Percentiles rank a stretch among this genome's conserved stretches.
Evolutionary conservation across 371 early-diverging fungal genomes (phyloP).

Genomic region (Mucor indicus): DNA sequence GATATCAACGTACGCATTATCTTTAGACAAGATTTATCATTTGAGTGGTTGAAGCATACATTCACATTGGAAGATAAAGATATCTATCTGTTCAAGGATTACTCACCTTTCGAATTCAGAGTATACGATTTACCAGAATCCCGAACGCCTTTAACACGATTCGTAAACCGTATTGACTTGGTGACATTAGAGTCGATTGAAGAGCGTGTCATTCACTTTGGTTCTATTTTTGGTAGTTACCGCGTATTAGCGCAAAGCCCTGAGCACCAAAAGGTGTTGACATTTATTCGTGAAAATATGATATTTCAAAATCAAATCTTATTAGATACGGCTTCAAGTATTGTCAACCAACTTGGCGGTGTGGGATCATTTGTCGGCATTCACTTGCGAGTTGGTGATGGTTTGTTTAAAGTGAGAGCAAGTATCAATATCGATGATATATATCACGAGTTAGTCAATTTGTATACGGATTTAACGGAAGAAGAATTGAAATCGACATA

Average conservation of each 20-base stretch:
- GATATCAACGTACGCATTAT: constrained; percentile 26
- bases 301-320: constrained; percentile 49
- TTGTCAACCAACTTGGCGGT: constrained; percentile 47
- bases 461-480: constrained; percentile 35
- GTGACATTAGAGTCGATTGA: constrained; percentile 39
- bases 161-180: constrained; percentile 40
- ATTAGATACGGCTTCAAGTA: constrained; percentile 29
- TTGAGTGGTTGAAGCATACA: constrained; percentile 36
- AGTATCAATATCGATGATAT: constrained; percentile 46
- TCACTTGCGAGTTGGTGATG: constrained; percentile 57
- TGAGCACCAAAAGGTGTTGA: constrained; percentile 33
- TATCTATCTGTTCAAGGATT: constrained; percentile 48
- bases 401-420: constrained; percentile 42
- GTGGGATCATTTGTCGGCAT: constrained; percentile 43
- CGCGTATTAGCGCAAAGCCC: constrained; percentile 47
- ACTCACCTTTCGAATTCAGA: constrained; percentile 49
- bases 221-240: constrained; percentile 55
- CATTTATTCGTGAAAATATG: constrained; percentile 43
- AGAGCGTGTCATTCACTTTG: constrained; percentile 49
- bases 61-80: constrained; percentile 19
- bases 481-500: constrained; percentile 24
- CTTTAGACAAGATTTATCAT: constrained; percentile 34
- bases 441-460: constrained; percentile 37
- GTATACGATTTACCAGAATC: constrained; percentile 53
- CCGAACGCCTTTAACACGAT: constrained; percentile 38